A percentile compares a stretch with the other conserved stretches of the same genome.
Evolutionary conservation across 139 green algal genomes (phyloP).

Genomic region (Chlamydomonas sp.): DNA sequence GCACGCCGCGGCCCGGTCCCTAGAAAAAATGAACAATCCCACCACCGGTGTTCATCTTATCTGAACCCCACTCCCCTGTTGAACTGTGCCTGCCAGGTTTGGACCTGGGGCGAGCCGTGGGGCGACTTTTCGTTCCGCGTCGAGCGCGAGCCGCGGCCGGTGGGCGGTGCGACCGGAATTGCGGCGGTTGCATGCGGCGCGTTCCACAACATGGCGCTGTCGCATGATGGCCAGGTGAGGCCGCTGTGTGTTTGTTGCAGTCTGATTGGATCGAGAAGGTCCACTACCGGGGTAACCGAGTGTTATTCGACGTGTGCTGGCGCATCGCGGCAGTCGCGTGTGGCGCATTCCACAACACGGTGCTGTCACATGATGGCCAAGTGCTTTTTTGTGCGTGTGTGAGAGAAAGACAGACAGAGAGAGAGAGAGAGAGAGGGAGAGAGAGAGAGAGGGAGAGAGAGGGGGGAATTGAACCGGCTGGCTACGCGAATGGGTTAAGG

Average conservation of each 20-base stretch:
- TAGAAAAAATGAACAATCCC: neutral
- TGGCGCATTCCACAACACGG: slow-evolving; percentile 84
- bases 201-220: slow-evolving; percentile 83
- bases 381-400: slow-evolving; percentile 50
- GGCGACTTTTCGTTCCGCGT: slow-evolving; percentile 68
- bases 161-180: slow-evolving; percentile 38
- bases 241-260: slow-evolving; percentile 51
- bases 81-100: slow-evolving; percentile 26
- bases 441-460: too few relatives aligned
- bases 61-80: slow-evolving; percentile 18
- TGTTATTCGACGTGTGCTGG: too few relatives aligned
- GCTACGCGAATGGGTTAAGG: too few relatives aligned
- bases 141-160: slow-evolving; percentile 29
- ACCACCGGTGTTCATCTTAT: neutral
- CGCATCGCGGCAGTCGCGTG: slow-evolving; percentile 61
- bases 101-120: slow-evolving; percentile 74
- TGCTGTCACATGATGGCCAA: slow-evolving; percentile 45
- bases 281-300: too few relatives aligned
- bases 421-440: too few relatives aligned
- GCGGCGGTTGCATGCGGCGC: slow-evolving; percentile 65
- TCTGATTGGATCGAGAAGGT: too few relatives aligned
- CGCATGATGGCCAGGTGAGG: slow-evolving; percentile 34
- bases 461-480: too few relatives aligned
- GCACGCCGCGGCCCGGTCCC: slow-evolving; percentile 24
- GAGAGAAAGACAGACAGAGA: too few relatives aligned